phyloP scores from a whole-genome alignment of 345 rosid species.

The Camelina neglecta region DNA sequence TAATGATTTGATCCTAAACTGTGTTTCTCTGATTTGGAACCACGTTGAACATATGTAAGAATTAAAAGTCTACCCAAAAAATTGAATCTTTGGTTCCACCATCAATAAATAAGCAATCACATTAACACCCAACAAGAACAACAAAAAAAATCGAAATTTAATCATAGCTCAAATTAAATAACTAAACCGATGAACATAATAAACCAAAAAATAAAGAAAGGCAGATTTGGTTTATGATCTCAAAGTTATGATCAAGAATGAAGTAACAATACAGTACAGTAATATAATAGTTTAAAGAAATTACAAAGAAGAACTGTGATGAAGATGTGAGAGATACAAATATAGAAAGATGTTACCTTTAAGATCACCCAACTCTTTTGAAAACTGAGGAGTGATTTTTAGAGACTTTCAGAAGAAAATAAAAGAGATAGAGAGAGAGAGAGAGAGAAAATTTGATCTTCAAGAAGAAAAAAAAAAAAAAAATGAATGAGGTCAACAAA shows the following conservation, averaged over 20 bases:
- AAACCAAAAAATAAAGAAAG: neutral
- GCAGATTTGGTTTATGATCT: conserved; percentile 34
- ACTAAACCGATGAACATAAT: neutral
- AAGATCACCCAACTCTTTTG: conserved; percentile 20
- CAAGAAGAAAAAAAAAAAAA: too few species aligned
- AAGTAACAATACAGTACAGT: neutral
- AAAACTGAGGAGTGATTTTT: conserved; percentile 14
- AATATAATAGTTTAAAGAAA: neutral
- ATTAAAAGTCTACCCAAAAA: conserved; percentile 13
- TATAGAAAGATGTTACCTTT: conserved; percentile 44
- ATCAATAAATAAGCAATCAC: conserved; percentile 18
- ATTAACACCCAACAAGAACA: conserved; percentile 13
- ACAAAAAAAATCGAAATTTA: neutral
- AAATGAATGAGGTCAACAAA: neutral
- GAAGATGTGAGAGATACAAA: conserved; percentile 18
- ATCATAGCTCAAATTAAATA: conserved; percentile 1
- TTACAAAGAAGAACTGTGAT: conserved; percentile 9
- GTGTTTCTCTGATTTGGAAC: neutral
- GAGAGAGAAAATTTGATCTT: conserved; percentile 17
- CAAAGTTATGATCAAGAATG: conserved; percentile 11
- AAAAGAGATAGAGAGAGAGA: neutral
- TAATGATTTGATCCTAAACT: conserved; percentile 26
- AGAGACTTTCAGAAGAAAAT: conserved; percentile 16
- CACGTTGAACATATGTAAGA: neutral
- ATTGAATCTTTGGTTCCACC: conserved; percentile 8